Conservation (phyloP, 257 asterid genomes). For the Solanum clarkiae region DNA sequence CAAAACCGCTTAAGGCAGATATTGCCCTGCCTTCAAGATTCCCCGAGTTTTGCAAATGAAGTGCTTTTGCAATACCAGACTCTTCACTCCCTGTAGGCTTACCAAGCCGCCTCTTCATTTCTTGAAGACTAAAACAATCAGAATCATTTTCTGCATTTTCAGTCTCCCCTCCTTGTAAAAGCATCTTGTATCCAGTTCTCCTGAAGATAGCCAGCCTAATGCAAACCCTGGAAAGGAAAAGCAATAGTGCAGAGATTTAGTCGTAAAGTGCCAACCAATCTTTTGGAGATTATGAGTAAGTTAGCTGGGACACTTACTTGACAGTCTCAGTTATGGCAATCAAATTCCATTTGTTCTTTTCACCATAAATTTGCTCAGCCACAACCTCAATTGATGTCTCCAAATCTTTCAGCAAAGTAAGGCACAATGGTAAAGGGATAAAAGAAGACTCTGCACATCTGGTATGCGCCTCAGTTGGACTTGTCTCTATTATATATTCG, state of each 20-base stretch:
- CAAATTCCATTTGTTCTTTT: conserved; percentile 82
- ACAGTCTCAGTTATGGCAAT: conserved; percentile 63
- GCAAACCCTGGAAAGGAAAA: conserved; percentile 35
- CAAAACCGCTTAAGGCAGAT: conserved; percentile 77
- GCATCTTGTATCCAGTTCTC: conserved; percentile 75
- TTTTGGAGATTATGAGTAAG: background rate
- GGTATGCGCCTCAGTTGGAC: conserved; percentile 25
- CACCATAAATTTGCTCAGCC: conserved; percentile 72
- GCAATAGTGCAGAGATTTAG: background rate
- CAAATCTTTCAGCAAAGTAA: conserved; percentile 84
- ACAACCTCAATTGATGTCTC: conserved; percentile 91
- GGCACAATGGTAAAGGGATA: conserved; percentile 59
- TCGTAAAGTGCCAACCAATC: background rate
- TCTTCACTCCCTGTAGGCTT: conserved; percentile 2
- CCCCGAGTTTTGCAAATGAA: conserved; percentile 30
- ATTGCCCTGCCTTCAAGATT: conserved; percentile 79
- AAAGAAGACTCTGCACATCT: conserved; percentile 41
- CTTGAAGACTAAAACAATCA: conserved; percentile 13
- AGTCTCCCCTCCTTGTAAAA: conserved; percentile 85
- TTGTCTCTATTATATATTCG: conserved; percentile 64
- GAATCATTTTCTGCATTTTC: conserved; percentile 20
- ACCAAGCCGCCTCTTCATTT: conserved; percentile 12
- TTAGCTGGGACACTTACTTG: conserved; percentile 35
- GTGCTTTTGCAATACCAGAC: conserved; percentile 10
- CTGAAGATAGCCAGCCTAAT: conserved; percentile 58